Conservation (phyloP, 1,284 basidiomycete genomes). For the Tilletia caries region DNA sequence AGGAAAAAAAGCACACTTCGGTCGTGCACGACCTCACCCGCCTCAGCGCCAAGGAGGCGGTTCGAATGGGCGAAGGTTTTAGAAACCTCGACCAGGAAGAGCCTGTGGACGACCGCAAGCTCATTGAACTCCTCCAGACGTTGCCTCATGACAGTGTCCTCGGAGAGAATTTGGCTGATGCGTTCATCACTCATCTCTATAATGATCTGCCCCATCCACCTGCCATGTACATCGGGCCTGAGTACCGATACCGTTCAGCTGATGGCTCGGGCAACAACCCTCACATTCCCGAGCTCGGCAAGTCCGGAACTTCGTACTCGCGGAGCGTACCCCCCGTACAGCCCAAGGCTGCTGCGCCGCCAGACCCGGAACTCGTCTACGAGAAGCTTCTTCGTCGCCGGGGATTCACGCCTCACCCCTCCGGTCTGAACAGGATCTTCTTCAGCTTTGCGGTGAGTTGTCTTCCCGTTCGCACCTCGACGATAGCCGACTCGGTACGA, state of each 20-base stretch:
- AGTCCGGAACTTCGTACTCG: slow-evolving; percentile 70
- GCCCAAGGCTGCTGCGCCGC: slow-evolving; percentile 18
- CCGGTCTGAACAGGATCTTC: slow-evolving; percentile 38
- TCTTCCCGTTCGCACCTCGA: no score
- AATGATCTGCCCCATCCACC: slow-evolving; percentile 70
- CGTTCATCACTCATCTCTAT: slow-evolving; percentile 33
- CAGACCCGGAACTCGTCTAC: slow-evolving; percentile 25
- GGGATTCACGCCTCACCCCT: slow-evolving; percentile 27
- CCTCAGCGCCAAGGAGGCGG: slow-evolving; percentile 18
- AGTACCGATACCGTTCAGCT: slow-evolving; percentile 38
- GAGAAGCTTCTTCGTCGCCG: slow-evolving; percentile 18
- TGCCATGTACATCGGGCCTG: slow-evolving; percentile 62
- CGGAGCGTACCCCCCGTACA: slow-evolving; percentile 65
- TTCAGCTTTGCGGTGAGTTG: slow-evolving; percentile 31
- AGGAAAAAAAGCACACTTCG: slow-evolving; percentile 16
- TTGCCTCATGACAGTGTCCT: slow-evolving; percentile 29
- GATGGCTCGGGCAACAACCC: slow-evolving; percentile 65
- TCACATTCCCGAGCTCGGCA: slow-evolving; percentile 67
- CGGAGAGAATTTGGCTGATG: slow-evolving; percentile 13
- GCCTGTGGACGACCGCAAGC: slow-evolving; percentile 36
- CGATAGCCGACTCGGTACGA: no score
- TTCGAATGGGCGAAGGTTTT: slow-evolving; percentile 18
- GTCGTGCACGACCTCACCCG: slow-evolving; percentile 19
- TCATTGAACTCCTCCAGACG: slow-evolving; percentile 31
- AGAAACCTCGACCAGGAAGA: slow-evolving; percentile 19